Evolutionary conservation across 2,329 filamentous ascomycete genomes (phyloP).

Genomic region (Chrysoporthe cubensis): DNA sequence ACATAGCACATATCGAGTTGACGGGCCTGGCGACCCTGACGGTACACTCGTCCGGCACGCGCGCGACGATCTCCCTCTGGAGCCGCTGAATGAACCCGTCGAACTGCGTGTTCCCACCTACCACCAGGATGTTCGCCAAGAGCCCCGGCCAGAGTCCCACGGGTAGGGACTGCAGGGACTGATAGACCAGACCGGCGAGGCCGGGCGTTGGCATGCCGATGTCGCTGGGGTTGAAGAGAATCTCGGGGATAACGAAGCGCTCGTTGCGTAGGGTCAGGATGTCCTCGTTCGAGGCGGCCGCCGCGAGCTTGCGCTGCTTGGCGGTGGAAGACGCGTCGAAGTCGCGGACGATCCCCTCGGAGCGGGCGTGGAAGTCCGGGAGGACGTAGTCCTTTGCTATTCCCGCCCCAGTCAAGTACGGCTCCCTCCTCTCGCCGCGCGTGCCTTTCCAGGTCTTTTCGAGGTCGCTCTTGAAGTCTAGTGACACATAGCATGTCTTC

Average conservation of each 20-base stretch:
- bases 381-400: slow-evolving; percentile 91
- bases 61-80: slow-evolving; percentile 72
- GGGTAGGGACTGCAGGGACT: slow-evolving; percentile 75
- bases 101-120: slow-evolving; percentile 83
- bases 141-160: slow-evolving; percentile 83
- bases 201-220: slow-evolving; percentile 84
- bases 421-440: slow-evolving; percentile 57
- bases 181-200: slow-evolving; percentile 78
- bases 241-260: slow-evolving; percentile 85
- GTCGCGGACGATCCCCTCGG: slow-evolving; percentile 72
- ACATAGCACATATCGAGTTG: slow-evolving; percentile 79
- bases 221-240: slow-evolving; percentile 85
- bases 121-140: slow-evolving; percentile 83
- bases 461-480: slow-evolving; percentile 76
- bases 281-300: slow-evolving; percentile 67
- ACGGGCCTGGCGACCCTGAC: slow-evolving; percentile 72
- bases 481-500: slow-evolving; percentile 78
- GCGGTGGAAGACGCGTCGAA: slow-evolving; percentile 69
- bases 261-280: slow-evolving; percentile 88
- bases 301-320: slow-evolving; percentile 50
- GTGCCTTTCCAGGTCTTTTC: slow-evolving; percentile 85
- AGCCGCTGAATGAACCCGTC: slow-evolving; percentile 81
- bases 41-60: slow-evolving; percentile 75
- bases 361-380: slow-evolving; percentile 71
- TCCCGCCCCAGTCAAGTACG: slow-evolving; percentile 54